Evolutionary conservation across 2,329 filamentous ascomycete genomes (phyloP), one percentile per base, ranked within the genome.

Genomic region (Epichloe glyceriae): DNA sequence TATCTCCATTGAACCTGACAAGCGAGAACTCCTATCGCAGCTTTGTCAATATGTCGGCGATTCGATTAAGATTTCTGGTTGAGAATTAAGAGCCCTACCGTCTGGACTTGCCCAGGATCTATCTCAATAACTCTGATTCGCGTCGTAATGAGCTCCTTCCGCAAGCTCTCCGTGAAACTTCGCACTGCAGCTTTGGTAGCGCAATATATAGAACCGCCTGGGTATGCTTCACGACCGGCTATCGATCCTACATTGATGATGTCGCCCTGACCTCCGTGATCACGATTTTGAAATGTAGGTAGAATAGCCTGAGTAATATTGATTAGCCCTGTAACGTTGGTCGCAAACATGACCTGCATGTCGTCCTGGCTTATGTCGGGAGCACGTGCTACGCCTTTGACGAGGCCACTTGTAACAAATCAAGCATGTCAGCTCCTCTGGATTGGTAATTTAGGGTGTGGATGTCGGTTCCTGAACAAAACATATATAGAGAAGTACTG

Each of bases 211-310:
- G 83, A 82, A 30, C 90, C 90, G 47, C 88, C 88, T 1, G 81
- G 74, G 66, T 95, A 96, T 11, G 87, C 78, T 60, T 95, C 89
- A 43, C 89, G 79, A 65, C 66, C 90, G n/a, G 90, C 90, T 62
- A 95, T 90, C 58, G 84, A 89, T 54, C 90, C 90, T 62, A 96
- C 71, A 64, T 96, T 97, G 72, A 98, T 95, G 65, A 98, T 90
- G 65, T 97, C 93, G 60, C 91, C 91, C 42, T 78, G 73, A 52
- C 89, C 90, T 53, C 86, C 84, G 51, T 91, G 76, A 63, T 70
- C 79, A 67, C 78, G 86, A 59, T 79, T 74, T 68, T 88, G 85
- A 75, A 90, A 94, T 64, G 89, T 82, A 49, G 86, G 82, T 17
- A 97, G 69, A 41, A 96, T 75, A 44, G 87, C 87, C 73, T 98